These are phyloP conservation scores for Citrullus mucosospermus DNA, from an alignment of 306 rosid genomes.

Conservation along the genomic window DNA sequence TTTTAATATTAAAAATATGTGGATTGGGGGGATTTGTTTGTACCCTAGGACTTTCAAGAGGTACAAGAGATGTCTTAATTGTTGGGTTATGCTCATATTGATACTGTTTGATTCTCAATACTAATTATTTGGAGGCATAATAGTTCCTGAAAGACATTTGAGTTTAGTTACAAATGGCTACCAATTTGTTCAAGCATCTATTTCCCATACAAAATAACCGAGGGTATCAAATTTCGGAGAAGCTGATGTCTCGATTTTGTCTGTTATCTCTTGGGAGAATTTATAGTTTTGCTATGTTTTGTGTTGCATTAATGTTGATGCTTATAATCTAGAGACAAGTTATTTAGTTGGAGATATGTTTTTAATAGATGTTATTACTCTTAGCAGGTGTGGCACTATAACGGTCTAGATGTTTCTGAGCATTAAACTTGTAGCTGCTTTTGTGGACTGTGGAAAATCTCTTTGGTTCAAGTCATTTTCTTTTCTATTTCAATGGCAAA, in stretches of 20 bases:
- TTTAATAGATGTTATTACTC: neutral
- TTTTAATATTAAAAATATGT: neutral
- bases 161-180: neutral
- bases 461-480: neutral
- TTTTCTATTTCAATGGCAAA: conserved; percentile 37
- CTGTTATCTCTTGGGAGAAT: neutral
- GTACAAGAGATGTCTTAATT: neutral
- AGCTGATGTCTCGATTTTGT: neutral
- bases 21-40: neutral
- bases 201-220: neutral
- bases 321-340: neutral
- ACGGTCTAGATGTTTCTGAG: neutral
- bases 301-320: neutral
- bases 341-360: neutral
- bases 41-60: neutral
- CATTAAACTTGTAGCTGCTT: conserved; percentile 9
- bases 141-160: neutral
- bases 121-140: neutral
- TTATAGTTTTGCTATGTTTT: neutral
- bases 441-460: conserved; percentile 15
- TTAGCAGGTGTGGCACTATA: conserved; percentile 1
- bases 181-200: neutral
- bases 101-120: neutral
- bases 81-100: neutral
- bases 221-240: neutral